Percentiles rank a stretch among this genome's conserved stretches.
Conservation (phyloP, 2,329 filamentous ascomycete genomes). For the Aspergillus sp. region DNA sequence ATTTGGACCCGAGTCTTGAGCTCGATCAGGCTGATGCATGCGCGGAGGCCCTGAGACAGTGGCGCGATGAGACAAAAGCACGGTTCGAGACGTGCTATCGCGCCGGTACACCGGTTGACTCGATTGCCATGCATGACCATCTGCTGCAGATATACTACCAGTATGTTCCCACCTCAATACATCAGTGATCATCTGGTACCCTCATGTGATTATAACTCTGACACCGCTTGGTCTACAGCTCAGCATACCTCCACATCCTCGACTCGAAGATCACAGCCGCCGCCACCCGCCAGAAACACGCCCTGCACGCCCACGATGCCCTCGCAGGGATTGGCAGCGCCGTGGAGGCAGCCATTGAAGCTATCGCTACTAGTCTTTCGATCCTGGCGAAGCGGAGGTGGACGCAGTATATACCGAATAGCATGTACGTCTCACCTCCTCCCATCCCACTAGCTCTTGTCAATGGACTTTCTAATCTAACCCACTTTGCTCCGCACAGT, state of each 20-base stretch:
- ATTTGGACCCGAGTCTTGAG: background rate
- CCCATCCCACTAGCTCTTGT: too few species aligned
- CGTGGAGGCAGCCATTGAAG: background rate
- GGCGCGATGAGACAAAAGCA: background rate
- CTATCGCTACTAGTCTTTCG: background rate
- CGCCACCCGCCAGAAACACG: background rate
- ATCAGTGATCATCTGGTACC: too few species aligned
- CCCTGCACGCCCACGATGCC: background rate
- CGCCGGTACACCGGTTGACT: background rate
- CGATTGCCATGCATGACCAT: background rate
- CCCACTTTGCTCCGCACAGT: background rate
- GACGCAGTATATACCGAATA: background rate
- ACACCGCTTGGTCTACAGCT: background rate
- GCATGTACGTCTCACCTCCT: background rate
- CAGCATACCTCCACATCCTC: background rate
- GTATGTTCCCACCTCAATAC: background rate
- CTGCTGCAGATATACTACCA: background rate
- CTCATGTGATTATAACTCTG: too few species aligned
- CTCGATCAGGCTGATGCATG: background rate
- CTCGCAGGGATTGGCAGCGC: background rate
- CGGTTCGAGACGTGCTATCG: background rate
- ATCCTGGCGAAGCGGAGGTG: background rate
- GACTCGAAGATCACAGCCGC: background rate
- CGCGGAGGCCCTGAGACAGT: background rate
- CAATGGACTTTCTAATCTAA: background rate